Evolutionary conservation across 163 green algal species (phyloP).

Genomic region (Scenedesmus sp.): DNA sequence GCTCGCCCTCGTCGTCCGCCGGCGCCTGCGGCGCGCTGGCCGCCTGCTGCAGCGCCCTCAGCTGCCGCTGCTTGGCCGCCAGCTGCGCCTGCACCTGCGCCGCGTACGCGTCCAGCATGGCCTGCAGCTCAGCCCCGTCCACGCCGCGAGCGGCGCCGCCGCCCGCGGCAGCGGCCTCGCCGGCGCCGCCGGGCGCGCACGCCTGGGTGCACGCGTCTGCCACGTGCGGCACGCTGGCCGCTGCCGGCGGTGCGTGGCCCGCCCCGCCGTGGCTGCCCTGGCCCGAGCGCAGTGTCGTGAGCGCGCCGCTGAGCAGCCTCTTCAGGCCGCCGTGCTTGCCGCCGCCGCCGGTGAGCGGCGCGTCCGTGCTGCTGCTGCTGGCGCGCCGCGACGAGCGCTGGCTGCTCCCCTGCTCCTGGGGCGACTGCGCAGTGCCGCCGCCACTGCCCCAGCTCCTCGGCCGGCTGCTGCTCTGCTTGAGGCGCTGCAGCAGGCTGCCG

Average conservation of each 20-base stretch:
- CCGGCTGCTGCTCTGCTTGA: conserved; percentile 16
- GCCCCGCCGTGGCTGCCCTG: neutral
- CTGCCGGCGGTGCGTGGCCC: neutral
- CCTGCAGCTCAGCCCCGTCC: neutral
- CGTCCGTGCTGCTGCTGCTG: neutral
- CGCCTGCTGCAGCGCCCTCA: neutral
- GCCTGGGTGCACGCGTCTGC: neutral
- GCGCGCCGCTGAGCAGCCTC: neutral
- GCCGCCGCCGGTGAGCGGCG: neutral
- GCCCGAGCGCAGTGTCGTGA: neutral
- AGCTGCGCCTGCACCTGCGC: neutral
- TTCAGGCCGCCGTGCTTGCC: neutral
- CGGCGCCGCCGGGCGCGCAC: neutral
- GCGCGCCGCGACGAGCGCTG: neutral
- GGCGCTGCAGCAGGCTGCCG: conserved; percentile 11
- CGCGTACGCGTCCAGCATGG: neutral
- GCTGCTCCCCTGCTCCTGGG: conserved; percentile 5
- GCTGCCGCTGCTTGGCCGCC: neutral
- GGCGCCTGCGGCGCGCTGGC: no score
- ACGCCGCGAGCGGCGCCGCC: neutral
- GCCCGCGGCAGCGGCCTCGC: neutral
- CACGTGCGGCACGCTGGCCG: neutral
- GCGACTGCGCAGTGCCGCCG: neutral
- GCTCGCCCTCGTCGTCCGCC: no score
- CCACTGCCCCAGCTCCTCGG: neutral